Evolutionary conservation across 306 rosid species (phyloP), one percentile per base, ranked within the genome.

Genomic region (Albizia julibrissin): DNA sequence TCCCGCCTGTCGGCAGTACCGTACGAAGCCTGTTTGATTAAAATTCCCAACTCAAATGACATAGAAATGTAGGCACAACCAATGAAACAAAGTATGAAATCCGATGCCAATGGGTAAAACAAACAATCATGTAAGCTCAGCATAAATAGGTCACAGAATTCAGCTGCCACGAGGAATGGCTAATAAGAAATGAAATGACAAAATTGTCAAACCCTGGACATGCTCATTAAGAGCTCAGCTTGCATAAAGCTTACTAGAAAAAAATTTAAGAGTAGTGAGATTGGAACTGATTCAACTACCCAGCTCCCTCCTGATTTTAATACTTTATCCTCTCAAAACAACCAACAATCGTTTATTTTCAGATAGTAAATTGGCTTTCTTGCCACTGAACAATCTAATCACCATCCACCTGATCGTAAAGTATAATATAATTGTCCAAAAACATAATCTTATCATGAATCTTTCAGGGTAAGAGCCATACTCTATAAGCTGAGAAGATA

Each of bases 311-410:
- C 49, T 47, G 46, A 54, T 79, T 54, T 49, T 70, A 84, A 84
- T 21, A 59, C 19, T 80, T 5, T 34, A 47, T 74, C 37, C 40
- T 72, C 68, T 27, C 27, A 66, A 64, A 73, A 68, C 52, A 16
- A 76, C 56, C 9, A 46, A 52, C 26, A 72, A 33, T 46, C 16
- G 27, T 68, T 77, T 29, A 46, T 77, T 74, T 77, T 67, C 75
- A 62, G 49, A 67, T 56, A 46, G 46, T 52, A 80, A 46, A 4
- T 8, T 66, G 66, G 79, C 71, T 72, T 54, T 79, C 59, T 18
- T 66, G 59, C 73, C 44, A 31, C 37, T 72, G 62, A 83, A 77
- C 69, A 59, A 73, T 83, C 80, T 43, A 46, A 39, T 47, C 61
- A 52, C 26, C 81, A 59, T 10, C 73, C 61, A 74, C 54, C 9